These are phyloP conservation scores for Kurtzmaniella natalensis DNA, from an alignment of 1,139 yeast species.

Conservation along the genomic window DNA sequence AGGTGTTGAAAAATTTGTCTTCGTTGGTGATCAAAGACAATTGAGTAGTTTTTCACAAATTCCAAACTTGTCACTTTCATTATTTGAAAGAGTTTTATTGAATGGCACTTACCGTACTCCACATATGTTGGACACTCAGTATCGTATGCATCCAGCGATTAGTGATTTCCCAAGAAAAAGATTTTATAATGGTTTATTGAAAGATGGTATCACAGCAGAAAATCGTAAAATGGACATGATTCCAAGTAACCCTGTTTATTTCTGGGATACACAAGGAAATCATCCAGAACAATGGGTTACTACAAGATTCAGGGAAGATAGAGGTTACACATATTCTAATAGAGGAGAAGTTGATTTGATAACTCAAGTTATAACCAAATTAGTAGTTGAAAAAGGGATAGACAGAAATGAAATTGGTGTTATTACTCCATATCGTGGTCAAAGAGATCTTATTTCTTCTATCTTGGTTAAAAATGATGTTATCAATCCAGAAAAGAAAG, in stretches of 20 bases:
- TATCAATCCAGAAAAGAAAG: constrained; percentile 52
- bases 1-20: constrained; percentile 61
- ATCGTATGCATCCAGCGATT: constrained; percentile 91
- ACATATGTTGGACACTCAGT: constrained; percentile 68
- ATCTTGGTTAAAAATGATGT: constrained; percentile 45
- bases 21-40: constrained; percentile 69
- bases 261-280: constrained; percentile 47
- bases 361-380: constrained; percentile 39
- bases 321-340: constrained; percentile 54
- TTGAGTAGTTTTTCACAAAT: constrained; percentile 66
- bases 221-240: constrained; percentile 42
- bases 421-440: constrained; percentile 72
- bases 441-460: constrained; percentile 57
- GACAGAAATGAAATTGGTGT: constrained; percentile 52
- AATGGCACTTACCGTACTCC: constrained; percentile 57
- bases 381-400: constrained; percentile 53
- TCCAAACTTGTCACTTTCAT: constrained; percentile 53
- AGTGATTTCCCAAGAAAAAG: constrained; percentile 63
- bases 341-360: constrained; percentile 48
- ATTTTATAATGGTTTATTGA: constrained; percentile 51
- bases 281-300: constrained; percentile 43
- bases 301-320: constrained; percentile 41
- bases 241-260: constrained; percentile 42
- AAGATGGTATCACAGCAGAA: constrained; percentile 55
- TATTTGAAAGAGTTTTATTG: constrained; percentile 54